phyloP scores from a whole-genome alignment of 345 rosid species.

The Murraya koenigii region DNA sequence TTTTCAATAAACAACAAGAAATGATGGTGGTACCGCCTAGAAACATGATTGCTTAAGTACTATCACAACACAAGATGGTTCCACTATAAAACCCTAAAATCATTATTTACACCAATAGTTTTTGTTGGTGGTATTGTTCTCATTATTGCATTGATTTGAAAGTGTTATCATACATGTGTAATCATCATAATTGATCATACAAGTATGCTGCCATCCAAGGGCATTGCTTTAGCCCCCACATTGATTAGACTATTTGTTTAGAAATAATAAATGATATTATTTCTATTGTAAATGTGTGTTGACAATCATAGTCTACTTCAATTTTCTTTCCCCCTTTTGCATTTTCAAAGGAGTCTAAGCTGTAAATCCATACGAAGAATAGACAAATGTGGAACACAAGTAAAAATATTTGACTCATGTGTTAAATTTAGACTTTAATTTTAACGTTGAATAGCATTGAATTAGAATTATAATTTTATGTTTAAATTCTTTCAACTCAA shows the following conservation, averaged over 20 bases:
- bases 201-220: slow-evolving; percentile 13
- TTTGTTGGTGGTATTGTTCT: not conserved
- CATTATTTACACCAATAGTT: not conserved
- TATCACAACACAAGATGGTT: not conserved
- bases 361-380: not conserved
- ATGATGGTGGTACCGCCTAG: slow-evolving; percentile 16
- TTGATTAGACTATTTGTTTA: slow-evolving; percentile 18
- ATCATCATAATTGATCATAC: slow-evolving; percentile 17
- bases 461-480: not conserved
- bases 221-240: slow-evolving; percentile 18
- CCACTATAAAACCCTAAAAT: not conserved
- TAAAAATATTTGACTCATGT: not conserved
- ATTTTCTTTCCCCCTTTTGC: not conserved
- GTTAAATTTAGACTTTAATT: not conserved
- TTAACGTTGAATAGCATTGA: not conserved
- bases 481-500: not conserved
- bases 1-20: not conserved
- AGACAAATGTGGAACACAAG: not conserved
- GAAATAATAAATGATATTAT: not conserved
- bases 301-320: not conserved
- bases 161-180: not conserved
- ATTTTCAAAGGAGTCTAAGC: not conserved
- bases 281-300: not conserved
- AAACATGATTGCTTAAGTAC: slow-evolving; percentile 16
- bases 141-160: not conserved